Conservation (phyloP, 371 early-diverging fungal species). For the Mortierella sp. region DNA sequence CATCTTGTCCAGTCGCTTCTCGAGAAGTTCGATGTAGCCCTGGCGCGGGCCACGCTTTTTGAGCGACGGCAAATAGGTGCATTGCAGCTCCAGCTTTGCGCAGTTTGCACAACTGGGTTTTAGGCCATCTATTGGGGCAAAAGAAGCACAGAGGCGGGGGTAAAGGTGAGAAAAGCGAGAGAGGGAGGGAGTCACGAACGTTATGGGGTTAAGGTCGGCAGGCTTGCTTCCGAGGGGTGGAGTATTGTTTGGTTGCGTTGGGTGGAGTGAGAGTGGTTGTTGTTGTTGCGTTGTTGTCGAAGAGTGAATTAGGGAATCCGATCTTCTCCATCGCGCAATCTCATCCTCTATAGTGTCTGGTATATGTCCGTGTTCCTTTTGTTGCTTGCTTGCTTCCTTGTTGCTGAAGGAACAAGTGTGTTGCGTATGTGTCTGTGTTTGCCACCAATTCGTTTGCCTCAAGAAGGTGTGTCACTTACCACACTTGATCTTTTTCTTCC, state of each 20-base stretch:
- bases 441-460: neutral
- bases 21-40: slow-evolving; percentile 82
- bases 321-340: neutral
- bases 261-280: neutral
- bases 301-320: slow-evolving; percentile 7
- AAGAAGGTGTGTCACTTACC: slow-evolving; percentile 23
- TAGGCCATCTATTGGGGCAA: slow-evolving; percentile 69
- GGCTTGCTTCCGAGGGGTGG: slow-evolving; percentile 8
- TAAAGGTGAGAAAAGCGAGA: neutral
- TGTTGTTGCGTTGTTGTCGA: neutral
- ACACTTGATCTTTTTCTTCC: slow-evolving; percentile 80
- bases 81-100: slow-evolving; percentile 69
- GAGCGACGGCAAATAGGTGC: slow-evolving; percentile 80
- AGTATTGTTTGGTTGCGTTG: neutral
- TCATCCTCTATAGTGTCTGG: slow-evolving; percentile 2
- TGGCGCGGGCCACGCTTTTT: slow-evolving; percentile 86
- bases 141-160: neutral
- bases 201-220: slow-evolving; percentile 2
- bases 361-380: neutral
- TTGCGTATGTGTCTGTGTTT: neutral
- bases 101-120: slow-evolving; percentile 89
- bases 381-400: neutral
- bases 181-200: slow-evolving; percentile 1
- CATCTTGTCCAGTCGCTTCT: slow-evolving; percentile 76
- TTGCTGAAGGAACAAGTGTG: neutral